Evolutionary conservation across 352 stramenopile species (phyloP).

Genomic region (Thraustochytrium aureum): DNA sequence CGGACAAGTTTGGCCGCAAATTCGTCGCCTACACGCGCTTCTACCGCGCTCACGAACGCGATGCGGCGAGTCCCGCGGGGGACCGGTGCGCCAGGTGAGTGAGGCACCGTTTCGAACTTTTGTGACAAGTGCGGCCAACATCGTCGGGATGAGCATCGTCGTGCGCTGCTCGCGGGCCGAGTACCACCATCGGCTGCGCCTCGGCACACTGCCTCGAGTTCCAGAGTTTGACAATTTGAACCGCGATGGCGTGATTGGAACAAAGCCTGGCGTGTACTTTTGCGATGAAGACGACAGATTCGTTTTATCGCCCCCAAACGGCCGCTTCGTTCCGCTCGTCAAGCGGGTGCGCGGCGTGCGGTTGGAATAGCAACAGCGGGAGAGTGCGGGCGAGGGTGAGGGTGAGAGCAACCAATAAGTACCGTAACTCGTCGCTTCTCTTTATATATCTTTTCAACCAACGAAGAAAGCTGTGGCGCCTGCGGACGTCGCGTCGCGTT

Average conservation of each 20-base stretch:
- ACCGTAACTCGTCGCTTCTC: no score
- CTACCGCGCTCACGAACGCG: not conserved
- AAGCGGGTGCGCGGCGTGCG: slow-evolving; percentile 32
- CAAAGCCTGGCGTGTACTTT: not conserved
- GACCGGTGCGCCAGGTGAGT: not conserved
- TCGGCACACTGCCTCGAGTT: slow-evolving; percentile 10
- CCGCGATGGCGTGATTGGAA: not conserved
- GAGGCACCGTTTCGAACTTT: not conserved
- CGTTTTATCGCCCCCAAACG: not conserved
- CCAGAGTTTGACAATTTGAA: not conserved
- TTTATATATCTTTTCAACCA: no score
- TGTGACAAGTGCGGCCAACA: not conserved
- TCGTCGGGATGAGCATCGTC: slow-evolving; percentile 36
- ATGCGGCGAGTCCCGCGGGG: not conserved
- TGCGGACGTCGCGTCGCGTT: no score
- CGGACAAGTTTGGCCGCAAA: slow-evolving; percentile 3
- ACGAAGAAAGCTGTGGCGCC: no score
- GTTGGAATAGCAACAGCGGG: no score
- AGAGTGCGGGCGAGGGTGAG: no score
- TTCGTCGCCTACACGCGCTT: slow-evolving; percentile 47
- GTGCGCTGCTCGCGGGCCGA: not conserved
- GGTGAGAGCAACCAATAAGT: no score
- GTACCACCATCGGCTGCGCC: not conserved
- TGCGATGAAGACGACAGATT: not conserved
- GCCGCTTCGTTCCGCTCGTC: slow-evolving; percentile 30